Percentiles rank a stretch among this genome's conserved stretches.
phyloP scores from a whole-genome alignment of 2,329 filamentous ascomycete species.

The Pseudofabraea citricarpa region DNA sequence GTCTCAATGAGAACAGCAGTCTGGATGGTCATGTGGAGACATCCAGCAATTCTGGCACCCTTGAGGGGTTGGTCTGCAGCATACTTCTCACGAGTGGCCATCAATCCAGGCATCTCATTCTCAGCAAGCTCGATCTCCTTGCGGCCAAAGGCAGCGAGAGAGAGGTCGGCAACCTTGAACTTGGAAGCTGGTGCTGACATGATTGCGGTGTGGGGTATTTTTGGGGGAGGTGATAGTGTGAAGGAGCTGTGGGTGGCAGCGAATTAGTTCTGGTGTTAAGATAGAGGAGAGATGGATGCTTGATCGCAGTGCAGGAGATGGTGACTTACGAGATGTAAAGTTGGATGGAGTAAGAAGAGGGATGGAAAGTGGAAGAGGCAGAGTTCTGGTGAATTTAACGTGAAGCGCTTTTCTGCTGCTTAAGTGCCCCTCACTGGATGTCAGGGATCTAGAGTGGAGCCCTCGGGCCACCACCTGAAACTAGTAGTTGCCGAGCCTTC shows the following conservation, averaged over 20 bases:
- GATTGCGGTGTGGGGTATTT: constrained; percentile 16
- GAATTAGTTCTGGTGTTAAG: neutral
- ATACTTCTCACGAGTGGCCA: constrained; percentile 92
- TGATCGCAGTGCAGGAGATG: neutral
- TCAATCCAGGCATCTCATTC: constrained; percentile 95
- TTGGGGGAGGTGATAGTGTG: constrained; percentile 2
- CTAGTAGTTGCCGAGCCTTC: too few species aligned
- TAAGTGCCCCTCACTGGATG: too few species aligned
- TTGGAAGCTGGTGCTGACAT: constrained; percentile 30
- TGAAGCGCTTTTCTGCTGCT: too few species aligned
- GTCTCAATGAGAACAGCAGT: constrained; percentile 99
- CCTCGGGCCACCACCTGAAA: too few species aligned
- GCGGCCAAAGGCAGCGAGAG: constrained; percentile 95
- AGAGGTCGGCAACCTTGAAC: constrained; percentile 79
- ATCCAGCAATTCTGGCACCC: constrained; percentile 94
- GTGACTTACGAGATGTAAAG: too few species aligned
- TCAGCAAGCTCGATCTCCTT: constrained; percentile 98
- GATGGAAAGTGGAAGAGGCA: neutral
- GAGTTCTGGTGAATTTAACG: too few species aligned
- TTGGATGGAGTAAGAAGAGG: neutral
- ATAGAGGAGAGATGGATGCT: neutral
- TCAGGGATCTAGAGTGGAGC: too few species aligned
- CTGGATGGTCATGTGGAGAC: constrained; percentile 99
- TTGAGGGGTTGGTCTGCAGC: constrained; percentile 87
- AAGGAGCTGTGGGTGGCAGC: neutral